These are phyloP conservation scores for Trichosporon sp. DNA, from an alignment of 1,284 basidiomycete species.

Conservation along the genomic window DNA sequence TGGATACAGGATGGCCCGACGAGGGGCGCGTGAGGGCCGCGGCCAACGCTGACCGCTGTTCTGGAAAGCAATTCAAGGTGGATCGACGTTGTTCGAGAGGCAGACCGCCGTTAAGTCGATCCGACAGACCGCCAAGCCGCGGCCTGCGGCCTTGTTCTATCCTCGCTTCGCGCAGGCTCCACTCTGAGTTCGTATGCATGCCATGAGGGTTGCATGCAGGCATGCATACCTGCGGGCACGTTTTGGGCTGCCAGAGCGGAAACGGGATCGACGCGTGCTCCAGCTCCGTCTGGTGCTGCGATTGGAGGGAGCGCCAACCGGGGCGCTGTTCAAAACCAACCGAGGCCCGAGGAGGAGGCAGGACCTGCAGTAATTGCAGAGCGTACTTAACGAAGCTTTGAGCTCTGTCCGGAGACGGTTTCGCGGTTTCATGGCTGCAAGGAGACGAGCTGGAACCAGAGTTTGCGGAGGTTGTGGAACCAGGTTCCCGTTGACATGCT, in stretches of 20 bases:
- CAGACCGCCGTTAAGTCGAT: background rate
- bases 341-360: background rate
- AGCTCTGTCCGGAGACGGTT: background rate
- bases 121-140: background rate
- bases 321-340: background rate
- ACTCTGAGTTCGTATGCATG: background rate
- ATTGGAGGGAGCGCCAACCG: background rate
- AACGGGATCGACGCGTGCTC: conserved; percentile 1
- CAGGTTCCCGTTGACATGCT: background rate
- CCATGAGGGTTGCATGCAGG: no score
- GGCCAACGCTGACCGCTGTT: background rate
- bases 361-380: background rate
- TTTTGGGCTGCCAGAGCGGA: background rate
- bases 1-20: no score
- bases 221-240: background rate
- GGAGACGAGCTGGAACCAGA: background rate
- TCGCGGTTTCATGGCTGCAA: background rate
- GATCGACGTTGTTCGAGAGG: background rate
- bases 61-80: background rate
- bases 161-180: background rate
- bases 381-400: background rate
- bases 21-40: no score
- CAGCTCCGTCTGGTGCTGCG: background rate
- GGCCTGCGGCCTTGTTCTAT: background rate
- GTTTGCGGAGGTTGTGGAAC: background rate